Evolutionary conservation across 148 eudicot species (phyloP).

Genomic region (Vaccinium myrtillus): DNA sequence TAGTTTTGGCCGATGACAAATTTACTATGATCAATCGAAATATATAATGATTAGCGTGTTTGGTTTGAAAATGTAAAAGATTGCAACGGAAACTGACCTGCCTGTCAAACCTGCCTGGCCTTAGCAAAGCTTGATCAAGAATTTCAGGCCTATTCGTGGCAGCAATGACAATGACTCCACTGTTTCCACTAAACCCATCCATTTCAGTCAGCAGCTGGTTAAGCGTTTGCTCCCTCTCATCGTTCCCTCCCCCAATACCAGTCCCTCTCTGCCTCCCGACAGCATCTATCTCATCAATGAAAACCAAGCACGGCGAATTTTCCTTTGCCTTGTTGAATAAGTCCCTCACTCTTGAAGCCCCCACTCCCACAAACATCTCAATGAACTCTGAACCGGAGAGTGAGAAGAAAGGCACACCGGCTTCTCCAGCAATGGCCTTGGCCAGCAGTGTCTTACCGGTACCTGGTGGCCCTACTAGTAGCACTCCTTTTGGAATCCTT

Average conservation of each 20-base stretch:
- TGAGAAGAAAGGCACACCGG: conserved; percentile 81
- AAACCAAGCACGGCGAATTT: conserved; percentile 71
- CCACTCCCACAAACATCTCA: conserved; percentile 91
- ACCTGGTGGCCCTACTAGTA: conserved; percentile 78
- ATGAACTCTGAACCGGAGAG: conserved; percentile 79
- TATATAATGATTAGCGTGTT: background rate
- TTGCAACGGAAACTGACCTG: conserved; percentile 26
- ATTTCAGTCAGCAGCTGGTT: conserved; percentile 85
- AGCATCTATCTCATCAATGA: conserved; percentile 87
- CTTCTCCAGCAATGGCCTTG: conserved; percentile 84
- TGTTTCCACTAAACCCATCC: conserved; percentile 76
- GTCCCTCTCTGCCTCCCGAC: conserved; percentile 92
- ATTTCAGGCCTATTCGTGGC: conserved; percentile 87
- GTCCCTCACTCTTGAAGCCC: conserved; percentile 84
- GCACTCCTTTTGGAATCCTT: conserved; percentile 72
- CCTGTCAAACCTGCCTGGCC: conserved; percentile 56
- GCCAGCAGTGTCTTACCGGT: conserved; percentile 82
- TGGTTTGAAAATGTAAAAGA: background rate
- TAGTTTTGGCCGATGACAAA: background rate
- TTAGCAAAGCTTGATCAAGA: conserved; percentile 78
- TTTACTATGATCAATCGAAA: background rate
- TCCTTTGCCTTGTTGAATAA: conserved; percentile 77
- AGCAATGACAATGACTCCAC: conserved; percentile 80
- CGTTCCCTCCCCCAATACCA: conserved; percentile 87
- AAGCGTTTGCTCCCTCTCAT: conserved; percentile 83